Conservation (phyloP, 2,329 filamentous ascomycete species). For the Trichoderma sp. region DNA sequence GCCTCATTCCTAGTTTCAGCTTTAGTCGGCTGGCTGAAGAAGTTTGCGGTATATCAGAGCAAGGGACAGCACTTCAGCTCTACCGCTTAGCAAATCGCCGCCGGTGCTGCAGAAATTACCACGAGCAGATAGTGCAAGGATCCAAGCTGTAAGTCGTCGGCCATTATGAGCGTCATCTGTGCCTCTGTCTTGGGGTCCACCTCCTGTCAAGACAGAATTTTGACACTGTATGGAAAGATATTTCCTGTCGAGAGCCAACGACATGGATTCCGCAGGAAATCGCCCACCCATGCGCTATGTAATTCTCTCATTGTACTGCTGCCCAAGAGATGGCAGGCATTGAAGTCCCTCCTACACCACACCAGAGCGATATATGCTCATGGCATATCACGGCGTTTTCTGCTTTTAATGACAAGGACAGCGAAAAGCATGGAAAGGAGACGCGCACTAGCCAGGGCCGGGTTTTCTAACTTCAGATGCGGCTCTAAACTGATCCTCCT, state of each 20-base stretch:
- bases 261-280: background rate
- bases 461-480: background rate
- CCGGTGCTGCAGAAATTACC: background rate
- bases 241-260: background rate
- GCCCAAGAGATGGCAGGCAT: background rate
- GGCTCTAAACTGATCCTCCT: background rate
- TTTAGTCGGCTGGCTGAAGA: background rate
- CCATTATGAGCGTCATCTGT: background rate
- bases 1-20: conserved; percentile 22
- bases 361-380: background rate
- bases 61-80: background rate
- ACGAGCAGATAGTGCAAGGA: background rate
- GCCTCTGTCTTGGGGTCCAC: background rate
- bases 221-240: background rate
- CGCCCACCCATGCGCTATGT: background rate
- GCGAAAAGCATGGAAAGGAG: background rate
- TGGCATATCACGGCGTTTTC: background rate
- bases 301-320: background rate
- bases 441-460: background rate
- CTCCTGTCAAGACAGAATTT: background rate
- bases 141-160: background rate
- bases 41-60: background rate
- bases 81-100: background rate
- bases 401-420: background rate
- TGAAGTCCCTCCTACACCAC: background rate